Evolutionary conservation across 768 basidiomycete genomes (phyloP), one percentile per base, ranked within the genome.

Genomic region (Tricholoma hemisulphureum): DNA sequence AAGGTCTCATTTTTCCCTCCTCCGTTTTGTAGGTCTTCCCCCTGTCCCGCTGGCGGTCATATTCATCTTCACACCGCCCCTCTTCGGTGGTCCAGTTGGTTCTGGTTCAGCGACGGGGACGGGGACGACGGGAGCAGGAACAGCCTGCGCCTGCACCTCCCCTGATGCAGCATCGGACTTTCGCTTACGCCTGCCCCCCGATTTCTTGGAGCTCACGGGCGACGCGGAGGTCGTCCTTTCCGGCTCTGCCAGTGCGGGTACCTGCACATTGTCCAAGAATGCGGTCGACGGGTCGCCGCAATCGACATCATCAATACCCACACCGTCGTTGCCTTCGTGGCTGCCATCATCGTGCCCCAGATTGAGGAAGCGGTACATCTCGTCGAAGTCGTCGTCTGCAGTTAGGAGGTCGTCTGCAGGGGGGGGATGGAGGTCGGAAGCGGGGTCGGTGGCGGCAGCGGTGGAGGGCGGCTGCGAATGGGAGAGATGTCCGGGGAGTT

Each of bases 11-110:
- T 64, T 66, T 53, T 66, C 58, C 59, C 54, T 56, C 41, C 61
- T 64, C 37, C 65, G 58, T 55, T 66, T 66, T 31, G 61, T 39
- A 9, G 62, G 29, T 18, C 46, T 49, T 51, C 58, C 61, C 29
- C 51, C n/a, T 2, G 51, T 18, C 14, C 54, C 26, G 7, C 39
- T 14, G 16, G 50, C 31, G 16, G 29, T 7, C 11, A 26, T 37
- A n/a, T 59, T 34, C 39, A 39, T 37, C 7, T 26, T 46, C 28
- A 41, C 41, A 23, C 29, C 46, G 13, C 46, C 46, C n/a, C 46
- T 29, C 46, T 49, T 49, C 16, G 46, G 46, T 8, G 13, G 46
- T 8, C n/a, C 46, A 11, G 7, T 29, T n/a, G n/a, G 46, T 5
- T 6, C 46, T 3, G 28, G 23, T 45, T 45, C 43, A 45, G 23